Base-by-base conservation (phyloP, 345 rosid genomes). In the Camelina sativa region DNA sequence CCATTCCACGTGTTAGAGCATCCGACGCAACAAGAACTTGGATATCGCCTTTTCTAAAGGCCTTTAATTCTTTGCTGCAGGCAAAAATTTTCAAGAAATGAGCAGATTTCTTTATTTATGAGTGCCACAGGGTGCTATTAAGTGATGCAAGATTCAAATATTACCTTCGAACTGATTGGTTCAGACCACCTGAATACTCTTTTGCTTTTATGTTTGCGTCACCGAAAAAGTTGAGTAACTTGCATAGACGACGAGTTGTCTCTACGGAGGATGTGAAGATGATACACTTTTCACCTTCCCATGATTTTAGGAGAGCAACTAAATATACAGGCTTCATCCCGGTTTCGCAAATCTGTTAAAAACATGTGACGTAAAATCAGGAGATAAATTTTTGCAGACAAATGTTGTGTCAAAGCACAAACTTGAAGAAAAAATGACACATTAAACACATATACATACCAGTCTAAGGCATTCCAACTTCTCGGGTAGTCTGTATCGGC, bases 1-100 rank as follows among this genome's bases (percentile, higher is more conserved):
- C 98, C 92, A 89, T 92, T 75, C 99, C 99, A 75, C 96, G 97
- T 58, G 98, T 86, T 89, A 95, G 85, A 35, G 96, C 94, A 84
- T 95, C 99, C 32, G 97, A 92, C 62, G 96, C 86, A 74, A 92
- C 97, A 78, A 92, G 97, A 75, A 95, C 97, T 78, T 92, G 97
- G 43, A 86, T 74, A 57, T 90, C 84, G 11, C 97, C 97, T 78
- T 86, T 85, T 19, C 91, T 82, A 54, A 95, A 92, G 47, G 90
- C 89, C 64, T 90, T 87, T 81, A 95, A 62, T 35, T 91, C 88
- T 84, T 92, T 89, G 86, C 98, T 92, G 96, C 78, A 84, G 35
- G 11, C 23, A 28, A 63, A 65, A 74, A 1, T 74, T 74, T 20
- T 10, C 43, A 59, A 43, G 1, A 62, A 35, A 62, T 46, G 53